A percentile compares a stretch with the other conserved stretches of the same genome.
phyloP scores from a whole-genome alignment of 129 eudicot species.

The Gnaphalium uliginosum region DNA sequence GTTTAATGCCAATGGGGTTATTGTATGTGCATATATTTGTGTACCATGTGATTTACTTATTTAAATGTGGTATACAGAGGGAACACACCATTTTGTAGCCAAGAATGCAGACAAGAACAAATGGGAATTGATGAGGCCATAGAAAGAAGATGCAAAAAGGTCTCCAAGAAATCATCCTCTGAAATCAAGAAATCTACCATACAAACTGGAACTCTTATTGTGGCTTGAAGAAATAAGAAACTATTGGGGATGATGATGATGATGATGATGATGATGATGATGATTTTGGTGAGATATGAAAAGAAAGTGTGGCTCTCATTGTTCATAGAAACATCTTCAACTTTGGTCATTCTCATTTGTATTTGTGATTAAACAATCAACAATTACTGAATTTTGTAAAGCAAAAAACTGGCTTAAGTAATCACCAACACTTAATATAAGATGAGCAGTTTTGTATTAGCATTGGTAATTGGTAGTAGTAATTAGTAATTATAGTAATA shows the following conservation, averaged over 20 bases:
- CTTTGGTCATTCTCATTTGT: not conserved
- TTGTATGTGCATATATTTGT: not conserved
- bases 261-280: not conserved
- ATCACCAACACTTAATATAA: too few relatives aligned
- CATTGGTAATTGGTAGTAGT: too few relatives aligned
- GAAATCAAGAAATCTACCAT: conserved; percentile 51
- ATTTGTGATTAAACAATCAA: too few relatives aligned
- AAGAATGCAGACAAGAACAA: conserved; percentile 94
- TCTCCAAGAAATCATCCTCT: conserved; percentile 48
- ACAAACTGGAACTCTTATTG: conserved; percentile 69
- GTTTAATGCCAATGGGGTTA: conserved; percentile 28
- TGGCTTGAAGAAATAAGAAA: not conserved
- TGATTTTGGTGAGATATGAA: conserved; percentile 1
- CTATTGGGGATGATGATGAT: not conserved
- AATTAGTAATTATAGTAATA: too few relatives aligned
- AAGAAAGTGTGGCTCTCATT: not conserved
- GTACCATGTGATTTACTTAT: conserved; percentile 13
- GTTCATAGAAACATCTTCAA: not conserved
- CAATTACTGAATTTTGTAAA: too few relatives aligned
- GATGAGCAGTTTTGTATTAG: too few relatives aligned
- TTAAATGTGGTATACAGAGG: conserved; percentile 65
- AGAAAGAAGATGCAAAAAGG: conserved; percentile 57
- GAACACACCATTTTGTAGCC: conserved; percentile 89
- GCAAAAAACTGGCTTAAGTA: too few relatives aligned
- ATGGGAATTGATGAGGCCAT: conserved; percentile 78